Base-by-base conservation (phyloP, 163 green algal species). In the Chlorella variabilis region DNA sequence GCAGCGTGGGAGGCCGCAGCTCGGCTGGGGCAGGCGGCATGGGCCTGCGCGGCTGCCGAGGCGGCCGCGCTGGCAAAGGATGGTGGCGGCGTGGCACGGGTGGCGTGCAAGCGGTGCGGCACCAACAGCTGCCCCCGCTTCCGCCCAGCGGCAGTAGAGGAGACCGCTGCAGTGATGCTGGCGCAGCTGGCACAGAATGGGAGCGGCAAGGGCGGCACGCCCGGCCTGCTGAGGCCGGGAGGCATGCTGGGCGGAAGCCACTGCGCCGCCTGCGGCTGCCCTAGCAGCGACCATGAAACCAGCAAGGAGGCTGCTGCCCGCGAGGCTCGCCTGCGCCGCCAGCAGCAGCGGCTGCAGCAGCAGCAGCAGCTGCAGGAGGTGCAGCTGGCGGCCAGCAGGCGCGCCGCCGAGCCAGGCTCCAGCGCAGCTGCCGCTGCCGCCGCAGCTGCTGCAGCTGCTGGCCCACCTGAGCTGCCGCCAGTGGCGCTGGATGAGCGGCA, bases 21-120 rank as follows among this genome's bases (percentile, higher is more conserved):
- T 17, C 29, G 6, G 29, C 8, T 21, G 29, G 61, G 5, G 23
- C 18, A 33, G 54, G 20, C 23, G 54, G 54, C 23, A 33, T 75
- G 29, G 71, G 51, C 31, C 49, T 78, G 71, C 34, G 48, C 39
- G 0, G 49, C 27, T 2, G 31, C 39, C 1, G 49, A 51, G 73
- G 73, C 73, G 4, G 36, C 73, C 7, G n/a, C 73, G 18, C 29
- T 62, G 54, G 51, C 38, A 25, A 42, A 42, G 25, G 77, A 83
- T 66, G 31, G 27, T 8, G 54, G 21, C 3, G 77, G 77, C 23
- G 33, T 34, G 17, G 17, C 66, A 27, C 62, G 67, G 3, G 66
- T 31, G 3, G 41, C 77, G 7, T 83, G 77, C 77, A 83, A 83
- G 58, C 62, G 21, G 9, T 83, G 77, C 21, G 56, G 77, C 15